Conservation (phyloP, 257 asterid species). For the Galeopsis tetrahit region DNA sequence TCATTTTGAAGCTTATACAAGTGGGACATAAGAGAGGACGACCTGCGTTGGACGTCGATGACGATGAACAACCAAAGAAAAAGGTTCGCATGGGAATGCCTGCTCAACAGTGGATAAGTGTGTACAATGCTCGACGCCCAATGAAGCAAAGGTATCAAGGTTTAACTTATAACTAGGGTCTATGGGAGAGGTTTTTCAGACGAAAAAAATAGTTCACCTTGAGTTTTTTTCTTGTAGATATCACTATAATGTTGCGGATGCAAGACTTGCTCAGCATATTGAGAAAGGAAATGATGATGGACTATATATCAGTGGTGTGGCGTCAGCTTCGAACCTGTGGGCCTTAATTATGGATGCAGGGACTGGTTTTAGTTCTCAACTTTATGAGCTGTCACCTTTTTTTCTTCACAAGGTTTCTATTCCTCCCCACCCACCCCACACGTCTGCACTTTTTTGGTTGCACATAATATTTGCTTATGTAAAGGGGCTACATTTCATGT, state of each 20-base stretch:
- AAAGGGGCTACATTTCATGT: background rate
- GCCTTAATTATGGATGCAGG: conserved; percentile 84
- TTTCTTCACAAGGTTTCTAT: conserved; percentile 67
- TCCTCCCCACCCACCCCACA: background rate
- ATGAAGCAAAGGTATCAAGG: conserved; percentile 67
- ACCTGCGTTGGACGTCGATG: conserved; percentile 50
- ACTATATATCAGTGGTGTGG: conserved; percentile 63
- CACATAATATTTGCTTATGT: background rate
- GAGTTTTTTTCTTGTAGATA: conserved; percentile 50
- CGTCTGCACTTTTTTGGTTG: background rate
- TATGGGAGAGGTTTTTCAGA: background rate
- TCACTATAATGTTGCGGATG: conserved; percentile 70
- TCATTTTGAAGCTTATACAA: conserved; percentile 48
- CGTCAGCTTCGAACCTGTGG: conserved; percentile 73
- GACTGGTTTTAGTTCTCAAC: conserved; percentile 70
- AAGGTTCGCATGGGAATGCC: conserved; percentile 73
- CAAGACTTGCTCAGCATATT: conserved; percentile 66
- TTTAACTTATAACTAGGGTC: background rate
- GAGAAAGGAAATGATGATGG: conserved; percentile 81
- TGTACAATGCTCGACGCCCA: conserved; percentile 63
- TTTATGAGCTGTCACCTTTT: conserved; percentile 61
- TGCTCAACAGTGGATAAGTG: conserved; percentile 73
- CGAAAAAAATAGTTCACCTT: conserved; percentile 4
- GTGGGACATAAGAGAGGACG: conserved; percentile 74
- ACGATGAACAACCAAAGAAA: conserved; percentile 67